These are phyloP conservation scores for Blastobotrys malaysiensis DNA, from an alignment of 1,139 yeast species.

Conservation along the genomic window DNA sequence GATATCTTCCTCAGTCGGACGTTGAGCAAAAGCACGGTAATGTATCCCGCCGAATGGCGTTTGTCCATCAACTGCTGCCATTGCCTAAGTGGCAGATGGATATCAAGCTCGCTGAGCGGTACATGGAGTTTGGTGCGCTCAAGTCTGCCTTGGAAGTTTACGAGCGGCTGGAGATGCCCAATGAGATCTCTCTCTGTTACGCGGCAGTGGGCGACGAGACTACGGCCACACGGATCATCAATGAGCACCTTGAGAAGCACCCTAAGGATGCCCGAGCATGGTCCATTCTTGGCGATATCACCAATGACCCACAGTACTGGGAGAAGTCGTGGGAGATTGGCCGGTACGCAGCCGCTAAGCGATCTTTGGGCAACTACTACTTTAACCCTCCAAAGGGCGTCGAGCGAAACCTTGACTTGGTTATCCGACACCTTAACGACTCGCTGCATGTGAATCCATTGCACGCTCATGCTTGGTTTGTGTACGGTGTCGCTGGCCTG, in stretches of 20 bases:
- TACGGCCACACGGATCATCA: constrained; percentile 58
- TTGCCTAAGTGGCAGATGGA: constrained; percentile 87
- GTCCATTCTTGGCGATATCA: constrained; percentile 81
- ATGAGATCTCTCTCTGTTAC: constrained; percentile 86
- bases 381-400: constrained; percentile 63
- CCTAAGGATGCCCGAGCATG: constrained; percentile 82
- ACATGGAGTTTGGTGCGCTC: constrained; percentile 78
- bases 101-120: constrained; percentile 75
- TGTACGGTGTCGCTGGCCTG: constrained; percentile 87
- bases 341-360: constrained; percentile 77
- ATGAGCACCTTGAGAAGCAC: constrained; percentile 46
- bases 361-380: constrained; percentile 69
- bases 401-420: constrained; percentile 47
- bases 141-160: constrained; percentile 88
- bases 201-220: constrained; percentile 77
- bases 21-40: constrained; percentile 30
- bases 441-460: constrained; percentile 73
- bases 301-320: constrained; percentile 75
- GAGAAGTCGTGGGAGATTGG: constrained; percentile 83
- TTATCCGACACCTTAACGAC: constrained; percentile 67
- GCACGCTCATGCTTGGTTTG: constrained; percentile 79
- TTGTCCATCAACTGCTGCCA: constrained; percentile 68
- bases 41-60: constrained; percentile 52
- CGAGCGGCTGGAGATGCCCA: constrained; percentile 66
- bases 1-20: constrained; percentile 50